phyloP scores from a whole-genome alignment of 225 moss, liverwort and hornwort genomes.

The Marchantia paleacea region DNA sequence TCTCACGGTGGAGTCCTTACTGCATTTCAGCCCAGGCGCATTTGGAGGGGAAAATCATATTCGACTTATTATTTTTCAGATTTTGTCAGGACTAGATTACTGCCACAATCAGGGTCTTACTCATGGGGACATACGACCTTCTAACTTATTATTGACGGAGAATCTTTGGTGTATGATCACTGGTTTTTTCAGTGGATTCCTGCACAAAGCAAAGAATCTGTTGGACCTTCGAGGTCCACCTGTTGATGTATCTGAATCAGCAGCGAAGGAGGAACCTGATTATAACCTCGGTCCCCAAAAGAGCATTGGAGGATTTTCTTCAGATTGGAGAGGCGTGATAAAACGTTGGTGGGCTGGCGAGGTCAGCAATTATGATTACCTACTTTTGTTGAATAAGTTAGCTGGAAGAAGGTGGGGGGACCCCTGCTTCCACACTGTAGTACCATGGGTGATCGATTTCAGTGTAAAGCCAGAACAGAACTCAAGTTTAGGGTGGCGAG shows the following conservation, averaged over 20 bases:
- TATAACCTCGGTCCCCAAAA: constrained; percentile 44
- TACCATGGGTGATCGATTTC: constrained; percentile 95
- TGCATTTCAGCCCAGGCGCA: constrained; percentile 75
- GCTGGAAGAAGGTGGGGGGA: constrained; percentile 85
- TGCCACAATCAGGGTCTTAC: constrained; percentile 53
- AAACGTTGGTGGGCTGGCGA: constrained; percentile 82
- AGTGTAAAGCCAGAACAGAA: constrained; percentile 61
- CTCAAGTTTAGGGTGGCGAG: constrained; percentile 69
- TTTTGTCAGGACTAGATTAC: constrained; percentile 70
- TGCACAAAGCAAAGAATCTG: background rate
- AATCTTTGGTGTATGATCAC: constrained; percentile 70
- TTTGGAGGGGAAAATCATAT: constrained; percentile 59
- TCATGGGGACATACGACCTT: constrained; percentile 72
- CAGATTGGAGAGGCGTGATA: constrained; percentile 64
- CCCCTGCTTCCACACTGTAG: constrained; percentile 81
- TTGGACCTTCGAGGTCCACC: constrained; percentile 1
- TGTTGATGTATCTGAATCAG: constrained; percentile 13
- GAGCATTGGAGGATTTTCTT: constrained; percentile 34
- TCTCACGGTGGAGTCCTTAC: constrained; percentile 53
- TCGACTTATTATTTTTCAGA: constrained; percentile 63
- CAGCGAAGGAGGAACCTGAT: background rate
- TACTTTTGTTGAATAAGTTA: constrained; percentile 75
- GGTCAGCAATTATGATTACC: constrained; percentile 84
- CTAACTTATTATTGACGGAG: constrained; percentile 58
- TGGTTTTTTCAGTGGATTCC: constrained; percentile 39